Conservation (phyloP, 1,139 yeast genomes). For the Magnusiomyces paraingens region DNA sequence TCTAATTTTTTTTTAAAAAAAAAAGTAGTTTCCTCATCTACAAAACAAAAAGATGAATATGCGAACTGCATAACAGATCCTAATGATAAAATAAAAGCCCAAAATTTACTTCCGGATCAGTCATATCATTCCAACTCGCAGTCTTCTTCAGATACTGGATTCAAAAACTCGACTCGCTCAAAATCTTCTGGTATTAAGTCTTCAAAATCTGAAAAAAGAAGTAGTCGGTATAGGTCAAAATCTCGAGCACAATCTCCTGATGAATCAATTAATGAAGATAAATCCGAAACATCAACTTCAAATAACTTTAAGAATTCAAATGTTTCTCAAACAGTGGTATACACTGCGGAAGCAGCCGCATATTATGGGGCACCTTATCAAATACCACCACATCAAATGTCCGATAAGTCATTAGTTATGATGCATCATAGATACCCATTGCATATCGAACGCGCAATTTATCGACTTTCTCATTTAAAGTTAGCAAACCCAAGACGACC, state of each 20-base stretch:
- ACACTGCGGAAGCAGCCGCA: constrained; percentile 21
- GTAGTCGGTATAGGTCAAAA: constrained; percentile 13
- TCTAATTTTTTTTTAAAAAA: constrained; percentile 16
- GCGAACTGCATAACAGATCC: no score
- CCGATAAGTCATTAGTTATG: constrained; percentile 34
- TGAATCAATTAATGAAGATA: not conserved
- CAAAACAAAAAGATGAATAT: not conserved
- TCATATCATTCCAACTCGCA: constrained; percentile 3
- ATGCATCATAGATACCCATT: constrained; percentile 66
- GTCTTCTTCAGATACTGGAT: constrained; percentile 1
- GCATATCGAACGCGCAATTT: constrained; percentile 93
- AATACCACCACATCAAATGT: constrained; percentile 35
- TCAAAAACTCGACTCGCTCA: not conserved
- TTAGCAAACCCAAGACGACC: constrained; percentile 92
- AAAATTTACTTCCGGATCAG: no score
- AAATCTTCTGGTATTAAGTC: constrained; percentile 5
- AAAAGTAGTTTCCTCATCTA: constrained; percentile 4
- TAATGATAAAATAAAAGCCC: no score
- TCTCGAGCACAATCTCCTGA: constrained; percentile 11
- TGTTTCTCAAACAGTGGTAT: constrained; percentile 17
- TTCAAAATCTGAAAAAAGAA: not conserved
- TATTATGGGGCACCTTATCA: constrained; percentile 34
- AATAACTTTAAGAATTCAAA: constrained; percentile 22
- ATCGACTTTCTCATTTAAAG: constrained; percentile 83
- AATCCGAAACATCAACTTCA: not conserved